Base-by-base conservation (phyloP, 2,329 filamentous ascomycete species). In the Calonectria multiphialidica region DNA sequence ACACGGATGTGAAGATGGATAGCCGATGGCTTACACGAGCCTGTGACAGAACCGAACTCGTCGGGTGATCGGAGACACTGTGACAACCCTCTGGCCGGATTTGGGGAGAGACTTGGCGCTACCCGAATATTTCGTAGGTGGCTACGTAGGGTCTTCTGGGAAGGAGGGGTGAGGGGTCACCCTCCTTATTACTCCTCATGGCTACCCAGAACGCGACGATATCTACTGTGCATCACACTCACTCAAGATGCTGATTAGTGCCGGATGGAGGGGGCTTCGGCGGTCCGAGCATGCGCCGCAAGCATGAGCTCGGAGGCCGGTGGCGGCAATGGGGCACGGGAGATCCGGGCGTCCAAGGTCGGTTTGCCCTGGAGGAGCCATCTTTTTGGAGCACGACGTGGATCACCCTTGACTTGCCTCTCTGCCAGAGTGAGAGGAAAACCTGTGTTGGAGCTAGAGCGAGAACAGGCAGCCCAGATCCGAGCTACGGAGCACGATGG, bases 241-340 rank as follows among this genome's bases (percentile, higher is more conserved):
- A 25, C 33, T 53, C 30, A 66, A 30, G 47, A 25, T 40, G 35
- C 49, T 44, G 72, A 61, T 50, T 66, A 66, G 72, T 68, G 45
- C 72, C 76, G 76, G 77, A 68, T 77, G 69, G 70, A 79, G 75
- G 75, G 77, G 76, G 61, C 67, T 77, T 79, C 77, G 77, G 77
- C 71, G 73, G 71, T 77, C 75, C 77, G 75, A 78, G 68, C 50
- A 67, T 70, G 68, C 63, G 63, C 63, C 71, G 75, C 63, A 71
- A 42, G 40, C 68, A 47, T 62, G 49, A 30, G 61, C 69, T 75
- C 68, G 73, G 72, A 76, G 68, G 71, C 77, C 74, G 74, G 74
- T 70, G 76, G 74, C 76, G 74, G 75, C 65, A 75, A 74, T 74
- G 74, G 64, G 42, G 44, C 55, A 64, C 68, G 73, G 73, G 72